Base-by-base conservation (phyloP, 176 grass and related monocot species). In the Phyllostachys edulis region DNA sequence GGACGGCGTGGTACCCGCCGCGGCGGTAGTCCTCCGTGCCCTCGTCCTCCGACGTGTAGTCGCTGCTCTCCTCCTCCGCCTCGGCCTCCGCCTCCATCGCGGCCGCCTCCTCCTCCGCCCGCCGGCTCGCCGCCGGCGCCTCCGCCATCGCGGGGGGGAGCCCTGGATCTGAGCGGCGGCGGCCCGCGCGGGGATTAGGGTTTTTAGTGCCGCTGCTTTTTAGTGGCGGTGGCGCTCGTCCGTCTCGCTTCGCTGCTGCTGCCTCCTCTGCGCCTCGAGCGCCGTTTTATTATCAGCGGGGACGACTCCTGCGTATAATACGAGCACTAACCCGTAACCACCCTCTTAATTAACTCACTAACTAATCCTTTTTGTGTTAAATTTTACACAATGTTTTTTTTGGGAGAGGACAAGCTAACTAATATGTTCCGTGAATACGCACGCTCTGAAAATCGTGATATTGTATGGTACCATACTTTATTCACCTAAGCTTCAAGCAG, bases 1-100 rank as follows among this genome's bases (percentile, higher is more conserved):
- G 89, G 75, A 96, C 91, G 86, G 93, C 88, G 76, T 99, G 97
- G 90, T 99, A 99, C 0, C 97, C 93, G 36, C 97, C 97, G n/a
- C 91, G 89, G 40, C 97, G 91, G 84, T 99, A 99, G 82, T 99
- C 97, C 75, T 96, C 97, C 42, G 88, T 94, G 69, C 93, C 93
- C 88, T 99, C 97, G 77, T 99, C 97, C 90, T 99, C 97, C 60
- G 97, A 99, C 54, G 97, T 82, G 88, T 86, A 96, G 81, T 96
- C 88, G 86, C 91, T 94, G 86, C 97, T 99, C 76, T 92, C 91
- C 39, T 75, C 89, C 20, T 86, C 91, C 59, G 86, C 90, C 85
- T 84, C 64, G 27, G 37, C 46, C 17, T 75, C 77, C 71, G 27
- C 46, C 17, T 75, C 77, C 71, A 64, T 45, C 67, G 77, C 44